A percentile compares a stretch with the other conserved stretches of the same genome.
Evolutionary conservation across 768 basidiomycete genomes (phyloP).

Genomic region (Lactifluus volemus): DNA sequence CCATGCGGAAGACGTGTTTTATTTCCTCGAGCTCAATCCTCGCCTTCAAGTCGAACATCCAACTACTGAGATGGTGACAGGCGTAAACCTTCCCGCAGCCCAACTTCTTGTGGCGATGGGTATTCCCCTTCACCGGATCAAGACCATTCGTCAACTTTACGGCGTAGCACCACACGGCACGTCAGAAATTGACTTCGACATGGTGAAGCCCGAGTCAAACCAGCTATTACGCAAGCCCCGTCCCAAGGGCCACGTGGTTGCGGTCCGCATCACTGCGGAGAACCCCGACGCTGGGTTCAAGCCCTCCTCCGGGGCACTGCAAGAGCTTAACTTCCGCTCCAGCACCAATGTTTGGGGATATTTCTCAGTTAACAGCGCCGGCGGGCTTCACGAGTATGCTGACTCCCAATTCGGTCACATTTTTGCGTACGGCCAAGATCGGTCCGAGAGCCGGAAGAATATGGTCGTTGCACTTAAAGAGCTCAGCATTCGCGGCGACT

Average conservation of each 20-base stretch:
- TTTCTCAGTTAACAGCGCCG: conserved; percentile 93
- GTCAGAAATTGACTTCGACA: conserved; percentile 96
- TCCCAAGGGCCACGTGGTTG: conserved; percentile 97
- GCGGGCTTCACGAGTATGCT: conserved; percentile 97
- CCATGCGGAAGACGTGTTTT: conserved; percentile 87
- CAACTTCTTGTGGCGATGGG: conserved; percentile 99
- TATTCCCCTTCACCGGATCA: conserved; percentile 88
- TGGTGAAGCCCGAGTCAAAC: conserved; percentile 79
- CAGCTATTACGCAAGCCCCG: conserved; percentile 89
- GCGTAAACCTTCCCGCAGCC: conserved; percentile 95
- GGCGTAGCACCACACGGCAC: conserved; percentile 85
- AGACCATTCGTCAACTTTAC: conserved; percentile 92
- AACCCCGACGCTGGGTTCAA: conserved; percentile 99
- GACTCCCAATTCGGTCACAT: conserved; percentile 99
- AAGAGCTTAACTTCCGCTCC: conserved; percentile 98
- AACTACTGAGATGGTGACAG: conserved; percentile 99
- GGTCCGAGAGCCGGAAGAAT: conserved; percentile 91
- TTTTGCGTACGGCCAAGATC: conserved; percentile 97
- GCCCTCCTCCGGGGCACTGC: conserved; percentile 92
- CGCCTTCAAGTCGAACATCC: conserved; percentile 99
- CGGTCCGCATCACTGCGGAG: conserved; percentile 98
- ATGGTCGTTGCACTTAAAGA: conserved; percentile 99
- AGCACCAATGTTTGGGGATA: conserved; percentile 99
- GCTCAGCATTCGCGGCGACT: conserved; percentile 96
- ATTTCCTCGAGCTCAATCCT: conserved; percentile 97